Conservation (phyloP, 176 grass and related monocot species). For the Dactylis glomerata region DNA sequence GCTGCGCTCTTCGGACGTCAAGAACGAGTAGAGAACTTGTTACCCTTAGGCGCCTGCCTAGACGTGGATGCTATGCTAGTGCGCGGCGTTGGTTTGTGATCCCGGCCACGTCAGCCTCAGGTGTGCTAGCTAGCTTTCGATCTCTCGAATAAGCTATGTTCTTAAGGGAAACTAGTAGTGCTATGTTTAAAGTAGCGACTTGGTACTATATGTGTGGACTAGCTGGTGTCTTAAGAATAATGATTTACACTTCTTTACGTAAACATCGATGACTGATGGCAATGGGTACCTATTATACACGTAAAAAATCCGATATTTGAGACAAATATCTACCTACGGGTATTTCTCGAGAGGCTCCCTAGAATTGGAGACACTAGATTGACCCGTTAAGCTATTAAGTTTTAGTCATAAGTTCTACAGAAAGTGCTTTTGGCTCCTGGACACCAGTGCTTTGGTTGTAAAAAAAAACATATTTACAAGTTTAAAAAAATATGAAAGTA, state of each 20-base stretch:
- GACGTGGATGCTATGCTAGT: neutral
- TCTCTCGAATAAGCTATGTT: neutral
- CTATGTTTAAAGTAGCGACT: neutral
- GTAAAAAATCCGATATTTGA: too few species aligned
- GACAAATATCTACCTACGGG: too few species aligned
- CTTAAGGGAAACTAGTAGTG: neutral
- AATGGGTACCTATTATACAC: too few species aligned
- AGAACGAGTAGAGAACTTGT: neutral
- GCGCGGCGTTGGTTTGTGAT: neutral
- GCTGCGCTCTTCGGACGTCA: slow-evolving; percentile 33
- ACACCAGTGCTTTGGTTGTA: too few species aligned
- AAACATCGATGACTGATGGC: too few species aligned
- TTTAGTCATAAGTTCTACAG: too few species aligned
- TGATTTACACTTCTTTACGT: neutral
- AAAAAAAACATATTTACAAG: too few species aligned
- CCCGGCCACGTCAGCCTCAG: neutral
- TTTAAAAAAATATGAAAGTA: too few species aligned
- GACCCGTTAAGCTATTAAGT: too few species aligned
- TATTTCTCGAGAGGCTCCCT: too few species aligned
- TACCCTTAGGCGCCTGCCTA: neutral
- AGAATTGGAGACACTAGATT: too few species aligned
- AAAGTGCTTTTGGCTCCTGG: too few species aligned
- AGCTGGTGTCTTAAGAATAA: neutral
- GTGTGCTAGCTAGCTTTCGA: neutral
- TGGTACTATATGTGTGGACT: neutral